These are phyloP conservation scores for Eucalyptus curtisii DNA, from an alignment of 345 rosid species.

Conservation along the genomic window DNA sequence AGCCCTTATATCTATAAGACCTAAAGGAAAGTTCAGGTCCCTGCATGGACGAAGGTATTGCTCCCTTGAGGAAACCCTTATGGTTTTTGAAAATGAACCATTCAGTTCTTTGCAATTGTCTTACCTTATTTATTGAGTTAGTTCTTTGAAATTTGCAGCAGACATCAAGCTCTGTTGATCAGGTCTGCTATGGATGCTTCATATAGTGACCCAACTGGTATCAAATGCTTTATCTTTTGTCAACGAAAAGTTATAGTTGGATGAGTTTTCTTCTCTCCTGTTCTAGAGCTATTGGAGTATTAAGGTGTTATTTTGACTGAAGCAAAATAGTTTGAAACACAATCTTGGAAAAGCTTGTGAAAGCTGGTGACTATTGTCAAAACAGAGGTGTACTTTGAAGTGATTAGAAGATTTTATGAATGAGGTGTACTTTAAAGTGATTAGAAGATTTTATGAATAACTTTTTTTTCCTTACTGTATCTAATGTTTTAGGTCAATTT, in stretches of 20 bases:
- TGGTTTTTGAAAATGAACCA: not conserved
- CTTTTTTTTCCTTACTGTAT: not conserved
- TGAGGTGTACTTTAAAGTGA: not conserved
- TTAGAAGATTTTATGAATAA: not conserved
- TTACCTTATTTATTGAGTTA: not conserved
- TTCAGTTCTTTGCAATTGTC: not conserved
- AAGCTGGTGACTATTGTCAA: not conserved
- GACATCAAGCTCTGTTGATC: slow-evolving; percentile 6
- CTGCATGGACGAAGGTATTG: slow-evolving; percentile 32
- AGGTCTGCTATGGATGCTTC: slow-evolving; percentile 76
- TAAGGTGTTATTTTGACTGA: not conserved
- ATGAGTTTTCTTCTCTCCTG: not conserved
- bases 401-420: not conserved
- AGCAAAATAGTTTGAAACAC: not conserved
- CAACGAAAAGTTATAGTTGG: too few species aligned
- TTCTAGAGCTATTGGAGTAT: not conserved
- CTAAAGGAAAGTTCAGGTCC: slow-evolving; percentile 1
- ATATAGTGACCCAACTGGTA: slow-evolving; percentile 38
- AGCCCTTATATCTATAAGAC: slow-evolving; percentile 8
- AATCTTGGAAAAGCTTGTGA: not conserved
- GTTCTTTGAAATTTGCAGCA: slow-evolving; percentile 14
- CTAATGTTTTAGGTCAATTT: not conserved
- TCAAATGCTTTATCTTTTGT: not conserved
- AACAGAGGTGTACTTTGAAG: not conserved
- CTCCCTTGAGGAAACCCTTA: not conserved